These are phyloP conservation scores for Podospora pseudopauciseta DNA, from an alignment of 495 filamentous ascomycete species.

Conservation along the genomic window DNA sequence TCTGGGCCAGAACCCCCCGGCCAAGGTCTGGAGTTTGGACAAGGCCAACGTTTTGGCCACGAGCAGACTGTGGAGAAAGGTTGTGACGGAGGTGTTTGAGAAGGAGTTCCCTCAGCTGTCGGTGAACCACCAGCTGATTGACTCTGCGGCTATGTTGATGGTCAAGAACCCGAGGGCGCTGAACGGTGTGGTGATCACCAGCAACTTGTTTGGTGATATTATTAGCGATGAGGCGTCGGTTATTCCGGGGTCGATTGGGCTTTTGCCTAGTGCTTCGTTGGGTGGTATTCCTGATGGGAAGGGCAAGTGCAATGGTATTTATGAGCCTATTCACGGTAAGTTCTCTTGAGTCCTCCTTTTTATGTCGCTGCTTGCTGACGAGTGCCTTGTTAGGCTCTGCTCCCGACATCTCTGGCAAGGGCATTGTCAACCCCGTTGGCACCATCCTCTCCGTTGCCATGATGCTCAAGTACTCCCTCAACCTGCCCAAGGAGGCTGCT, in stretches of 20 bases:
- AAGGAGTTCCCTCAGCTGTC: slow-evolving; percentile 88
- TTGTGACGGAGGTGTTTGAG: slow-evolving; percentile 72
- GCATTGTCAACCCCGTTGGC: slow-evolving; percentile 81
- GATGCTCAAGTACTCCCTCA: slow-evolving; percentile 88
- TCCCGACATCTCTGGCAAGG: slow-evolving; percentile 78
- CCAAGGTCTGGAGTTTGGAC: slow-evolving; percentile 84
- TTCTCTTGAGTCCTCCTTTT: slow-evolving; percentile 11
- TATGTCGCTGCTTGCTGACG: background rate
- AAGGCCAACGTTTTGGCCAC: slow-evolving; percentile 98
- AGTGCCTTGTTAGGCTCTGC: slow-evolving; percentile 51
- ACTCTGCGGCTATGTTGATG: slow-evolving; percentile 95
- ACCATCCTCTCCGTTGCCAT: slow-evolving; percentile 85
- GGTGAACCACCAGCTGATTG: slow-evolving; percentile 87
- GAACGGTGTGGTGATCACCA: slow-evolving; percentile 90
- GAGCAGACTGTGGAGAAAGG: slow-evolving; percentile 83
- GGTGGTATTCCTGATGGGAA: slow-evolving; percentile 80
- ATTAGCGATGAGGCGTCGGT: slow-evolving; percentile 95
- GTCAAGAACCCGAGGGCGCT: slow-evolving; percentile 88
- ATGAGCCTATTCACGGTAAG: slow-evolving; percentile 95
- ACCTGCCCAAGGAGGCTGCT: slow-evolving; percentile 65
- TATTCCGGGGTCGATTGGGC: slow-evolving; percentile 85
- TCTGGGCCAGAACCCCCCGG: slow-evolving; percentile 70
- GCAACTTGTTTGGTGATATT: slow-evolving; percentile 96
- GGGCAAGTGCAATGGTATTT: slow-evolving; percentile 76
- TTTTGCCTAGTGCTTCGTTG: slow-evolving; percentile 86